Evolutionary conservation across 148 eudicot genomes (phyloP), one percentile per base, ranked within the genome.

Genomic region (Rhododendron vialii): DNA sequence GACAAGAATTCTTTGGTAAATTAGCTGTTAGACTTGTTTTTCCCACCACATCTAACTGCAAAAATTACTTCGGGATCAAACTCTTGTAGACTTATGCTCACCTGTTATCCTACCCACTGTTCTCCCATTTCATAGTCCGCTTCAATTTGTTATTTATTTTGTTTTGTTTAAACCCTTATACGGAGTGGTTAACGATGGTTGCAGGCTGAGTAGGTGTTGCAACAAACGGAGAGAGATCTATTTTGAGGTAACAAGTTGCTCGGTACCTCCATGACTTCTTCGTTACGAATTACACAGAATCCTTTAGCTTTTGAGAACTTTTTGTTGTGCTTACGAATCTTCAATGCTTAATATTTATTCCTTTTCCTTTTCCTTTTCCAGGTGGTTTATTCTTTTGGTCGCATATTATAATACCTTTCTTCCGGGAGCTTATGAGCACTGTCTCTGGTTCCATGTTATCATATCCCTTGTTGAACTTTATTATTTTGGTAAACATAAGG

Each of bases 141-240:
- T 51, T 38, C 13, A 15, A n/a, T 7, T 67, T 26, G 47, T 26
- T 35, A 30, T 51, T 74, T 74, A 22, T 20, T 51, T 74, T 11
- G 26, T 63, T 28, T 30, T 30, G 76, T 71, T 71, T 28, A 71
- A 71, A 33, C 35, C 81, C 38, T 51, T 36, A 74, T n/a, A 47
- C 35, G 8, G 22, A 26, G 24, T 35, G 35, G 20, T 76, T 24
- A 2, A 73, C 4, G 35, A 22, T 84, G 50, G 59, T 75, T 84
- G 71, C 86, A 84, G 86, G 73, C 86, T 76, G 86, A 45, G 35
- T 75, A 84, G 86, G 17, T 76, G 36, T 38, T 55, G 81, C 81
- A 53, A 35, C 73, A 76, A 55, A 35, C 2, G 5, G 43, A 50
- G 36, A 7, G 71, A 22, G 50, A 17, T 55, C 15, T 76, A n/a